A percentile compares a stretch with the other conserved stretches of the same genome.
Evolutionary conservation across 768 basidiomycete genomes (phyloP).

Genomic region (Leccinum longicurvipes): DNA sequence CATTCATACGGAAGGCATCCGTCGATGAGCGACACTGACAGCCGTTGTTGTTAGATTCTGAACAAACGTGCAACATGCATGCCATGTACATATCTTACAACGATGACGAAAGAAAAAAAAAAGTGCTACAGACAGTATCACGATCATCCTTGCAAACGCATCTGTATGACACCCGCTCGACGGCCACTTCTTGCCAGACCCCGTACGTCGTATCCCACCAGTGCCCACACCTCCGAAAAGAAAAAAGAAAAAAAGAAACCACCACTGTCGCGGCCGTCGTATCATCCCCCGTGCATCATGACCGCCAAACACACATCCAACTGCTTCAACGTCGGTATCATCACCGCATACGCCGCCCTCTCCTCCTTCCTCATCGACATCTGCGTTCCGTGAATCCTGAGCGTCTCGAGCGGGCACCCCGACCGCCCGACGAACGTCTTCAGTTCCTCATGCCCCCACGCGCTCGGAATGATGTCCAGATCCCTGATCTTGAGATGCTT

Average conservation of each 20-base stretch:
- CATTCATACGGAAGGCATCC: no score
- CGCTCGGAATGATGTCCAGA: constrained; percentile 13
- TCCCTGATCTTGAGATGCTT: no score
- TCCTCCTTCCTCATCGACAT: constrained; percentile 14
- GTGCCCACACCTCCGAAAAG: not conserved
- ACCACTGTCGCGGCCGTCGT: not conserved
- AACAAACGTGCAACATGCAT: constrained; percentile 6
- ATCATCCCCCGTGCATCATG: constrained; percentile 4
- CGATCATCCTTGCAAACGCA: no score
- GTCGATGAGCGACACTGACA: no score
- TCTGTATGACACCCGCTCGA: constrained; percentile 13
- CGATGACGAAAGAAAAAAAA: constrained; percentile 11
- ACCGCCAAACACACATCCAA: constrained; percentile 13
- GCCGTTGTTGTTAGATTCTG: no score
- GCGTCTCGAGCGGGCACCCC: constrained; percentile 18
- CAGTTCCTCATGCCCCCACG: constrained; percentile 12
- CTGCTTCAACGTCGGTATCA: constrained; percentile 19
- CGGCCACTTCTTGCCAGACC: not conserved
- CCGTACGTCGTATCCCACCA: not conserved
- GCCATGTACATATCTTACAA: constrained; percentile 2
- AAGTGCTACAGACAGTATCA: no score
- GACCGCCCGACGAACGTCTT: constrained; percentile 21
- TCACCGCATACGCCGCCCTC: constrained; percentile 6
- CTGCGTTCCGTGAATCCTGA: constrained; percentile 11
- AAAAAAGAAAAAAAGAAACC: no score